phyloP scores from a whole-genome alignment of 345 rosid genomes.

The Lepidium didymum region DNA sequence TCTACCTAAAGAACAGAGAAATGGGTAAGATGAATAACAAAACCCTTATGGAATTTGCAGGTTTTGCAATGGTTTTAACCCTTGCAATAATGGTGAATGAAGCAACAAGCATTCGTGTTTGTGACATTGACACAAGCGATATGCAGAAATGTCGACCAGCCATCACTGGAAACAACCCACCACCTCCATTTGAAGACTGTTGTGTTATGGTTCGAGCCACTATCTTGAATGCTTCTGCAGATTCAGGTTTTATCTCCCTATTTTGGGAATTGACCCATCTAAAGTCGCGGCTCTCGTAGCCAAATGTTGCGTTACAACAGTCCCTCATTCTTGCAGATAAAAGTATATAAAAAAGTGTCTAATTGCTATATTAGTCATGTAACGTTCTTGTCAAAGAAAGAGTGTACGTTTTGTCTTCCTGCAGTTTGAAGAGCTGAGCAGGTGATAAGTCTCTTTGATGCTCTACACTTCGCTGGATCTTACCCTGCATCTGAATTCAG shows the following conservation, averaged over 20 bases:
- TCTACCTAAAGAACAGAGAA: background rate
- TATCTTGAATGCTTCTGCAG: constrained; percentile 44
- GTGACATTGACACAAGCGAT: constrained; percentile 32
- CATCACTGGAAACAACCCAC: constrained; percentile 37
- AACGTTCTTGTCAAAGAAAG: background rate
- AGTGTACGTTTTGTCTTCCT: background rate
- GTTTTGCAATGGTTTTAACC: constrained; percentile 18
- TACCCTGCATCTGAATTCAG: background rate
- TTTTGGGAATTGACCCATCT: constrained; percentile 36
- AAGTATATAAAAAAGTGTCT: background rate
- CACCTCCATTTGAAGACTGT: constrained; percentile 37
- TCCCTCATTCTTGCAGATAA: constrained; percentile 32
- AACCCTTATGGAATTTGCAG: constrained; percentile 7
- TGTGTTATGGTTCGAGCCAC: constrained; percentile 34
- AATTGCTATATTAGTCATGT: background rate
- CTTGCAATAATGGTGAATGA: constrained; percentile 12
- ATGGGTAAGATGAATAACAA: constrained; percentile 11
- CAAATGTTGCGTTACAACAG: constrained; percentile 33
- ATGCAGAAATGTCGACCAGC: constrained; percentile 43
- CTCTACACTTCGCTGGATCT: background rate
- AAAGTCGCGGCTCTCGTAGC: constrained; percentile 39
- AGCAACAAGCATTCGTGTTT: constrained; percentile 20
- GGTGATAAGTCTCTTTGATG: background rate
- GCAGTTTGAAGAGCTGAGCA: constrained; percentile 19
- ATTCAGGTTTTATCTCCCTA: constrained; percentile 38